Conservation (phyloP, 176 grass and related monocot species). For the Hordeum marinum region DNA sequence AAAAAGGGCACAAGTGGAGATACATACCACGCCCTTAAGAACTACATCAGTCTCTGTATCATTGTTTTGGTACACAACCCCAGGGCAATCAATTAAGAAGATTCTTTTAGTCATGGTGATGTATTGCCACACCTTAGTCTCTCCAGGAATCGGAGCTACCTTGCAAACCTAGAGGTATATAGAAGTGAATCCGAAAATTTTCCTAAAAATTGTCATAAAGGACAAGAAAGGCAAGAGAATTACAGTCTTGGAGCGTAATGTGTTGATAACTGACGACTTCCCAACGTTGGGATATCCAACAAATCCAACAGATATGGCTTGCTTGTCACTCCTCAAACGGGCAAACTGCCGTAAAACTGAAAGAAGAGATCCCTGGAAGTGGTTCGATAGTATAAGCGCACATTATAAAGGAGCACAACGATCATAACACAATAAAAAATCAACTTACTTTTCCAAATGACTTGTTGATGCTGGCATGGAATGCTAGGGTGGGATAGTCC, state of each 20-base stretch:
- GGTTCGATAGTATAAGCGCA: not conserved
- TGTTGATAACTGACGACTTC: constrained; percentile 98
- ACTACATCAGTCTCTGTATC: constrained; percentile 99
- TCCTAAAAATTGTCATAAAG: constrained; percentile 8
- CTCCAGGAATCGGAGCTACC: constrained; percentile 93
- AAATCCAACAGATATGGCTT: constrained; percentile 97
- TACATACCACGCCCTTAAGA: constrained; percentile 97
- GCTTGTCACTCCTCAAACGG: constrained; percentile 89
- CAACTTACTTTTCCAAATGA: constrained; percentile 88
- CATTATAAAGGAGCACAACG: not conserved
- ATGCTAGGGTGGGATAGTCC: constrained; percentile 91
- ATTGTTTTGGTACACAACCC: constrained; percentile 91
- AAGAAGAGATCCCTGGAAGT: constrained; percentile 78
- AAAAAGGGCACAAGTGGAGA: not conserved
- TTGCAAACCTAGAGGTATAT: constrained; percentile 77
- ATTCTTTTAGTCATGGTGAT: constrained; percentile 96
- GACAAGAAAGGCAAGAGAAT: constrained; percentile 10
- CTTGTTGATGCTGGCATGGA: constrained; percentile 90
- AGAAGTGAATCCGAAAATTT: constrained; percentile 12
- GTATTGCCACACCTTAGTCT: constrained; percentile 99
- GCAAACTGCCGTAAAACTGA: constrained; percentile 91
- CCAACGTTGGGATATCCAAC: constrained; percentile 99
- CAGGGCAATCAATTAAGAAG: constrained; percentile 95
- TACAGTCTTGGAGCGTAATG: constrained; percentile 95
- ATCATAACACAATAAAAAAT: not conserved